These are phyloP conservation scores for Citrus sp. DNA, from an alignment of 345 rosid genomes.

Conservation along the genomic window DNA sequence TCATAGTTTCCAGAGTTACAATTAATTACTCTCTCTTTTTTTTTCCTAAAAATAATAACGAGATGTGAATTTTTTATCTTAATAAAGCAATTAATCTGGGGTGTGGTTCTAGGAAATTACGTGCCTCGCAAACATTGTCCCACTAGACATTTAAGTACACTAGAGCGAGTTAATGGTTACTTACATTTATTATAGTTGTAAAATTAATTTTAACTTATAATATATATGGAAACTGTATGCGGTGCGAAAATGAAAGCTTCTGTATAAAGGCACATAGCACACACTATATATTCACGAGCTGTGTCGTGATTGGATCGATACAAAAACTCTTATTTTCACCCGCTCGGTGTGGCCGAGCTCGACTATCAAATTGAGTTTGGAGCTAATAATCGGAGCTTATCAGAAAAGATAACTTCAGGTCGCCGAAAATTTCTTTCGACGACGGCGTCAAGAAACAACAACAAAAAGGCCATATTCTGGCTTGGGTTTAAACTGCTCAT, in stretches of 20 bases:
- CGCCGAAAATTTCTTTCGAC: no score
- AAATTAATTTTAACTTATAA: neutral
- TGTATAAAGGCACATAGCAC: neutral
- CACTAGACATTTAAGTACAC: no score
- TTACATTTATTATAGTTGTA: neutral
- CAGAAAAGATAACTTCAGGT: no score
- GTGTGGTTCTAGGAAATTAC: neutral
- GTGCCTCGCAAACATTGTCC: neutral
- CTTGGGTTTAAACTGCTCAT: neutral
- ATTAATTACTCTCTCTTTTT: neutral
- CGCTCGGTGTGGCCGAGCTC: constrained; percentile 12
- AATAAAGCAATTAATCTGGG: no score
- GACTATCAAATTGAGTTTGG: neutral
- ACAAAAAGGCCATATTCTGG: neutral
- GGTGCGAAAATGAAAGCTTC: neutral
- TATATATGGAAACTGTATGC: neutral
- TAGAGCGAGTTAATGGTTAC: neutral
- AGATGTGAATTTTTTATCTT: neutral
- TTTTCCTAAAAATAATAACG: neutral
- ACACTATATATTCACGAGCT: constrained; percentile 29
- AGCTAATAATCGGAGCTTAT: neutral
- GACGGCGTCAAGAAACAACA: neutral
- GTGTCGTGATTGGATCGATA: constrained; percentile 55
- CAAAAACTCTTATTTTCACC: constrained; percentile 32
- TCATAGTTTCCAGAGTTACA: neutral